Conservation (phyloP, 2,329 filamentous ascomycete species). For the Chalaropsis thielavioides region DNA sequence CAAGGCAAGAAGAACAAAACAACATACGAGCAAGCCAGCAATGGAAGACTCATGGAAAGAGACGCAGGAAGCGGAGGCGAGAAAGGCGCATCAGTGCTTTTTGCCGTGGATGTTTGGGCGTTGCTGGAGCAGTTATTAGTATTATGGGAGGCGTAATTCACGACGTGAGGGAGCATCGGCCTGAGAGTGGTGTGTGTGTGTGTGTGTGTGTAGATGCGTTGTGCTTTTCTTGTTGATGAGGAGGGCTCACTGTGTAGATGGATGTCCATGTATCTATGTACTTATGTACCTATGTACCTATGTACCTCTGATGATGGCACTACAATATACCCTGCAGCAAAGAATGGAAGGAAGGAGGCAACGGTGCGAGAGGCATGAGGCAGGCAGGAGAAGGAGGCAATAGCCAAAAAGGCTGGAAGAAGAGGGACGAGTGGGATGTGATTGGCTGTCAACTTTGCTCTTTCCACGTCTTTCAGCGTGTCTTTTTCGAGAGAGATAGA, state of each 20-base stretch:
- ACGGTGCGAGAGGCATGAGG: not conserved
- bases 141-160: not conserved
- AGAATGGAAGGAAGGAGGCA: not conserved
- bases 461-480: not conserved
- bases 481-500: not conserved
- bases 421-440: no score
- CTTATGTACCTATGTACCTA: not conserved
- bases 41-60: not conserved
- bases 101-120: not conserved
- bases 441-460: no score
- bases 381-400: not conserved
- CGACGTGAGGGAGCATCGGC: not conserved
- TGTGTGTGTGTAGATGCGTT: not conserved
- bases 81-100: not conserved
- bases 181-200: not conserved
- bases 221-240: not conserved
- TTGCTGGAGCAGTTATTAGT: not conserved
- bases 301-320: not conserved
- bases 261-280: not conserved
- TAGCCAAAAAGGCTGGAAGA: not conserved
- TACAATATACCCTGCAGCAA: not conserved
- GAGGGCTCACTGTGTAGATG: not conserved
- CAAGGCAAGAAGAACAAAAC: not conserved
- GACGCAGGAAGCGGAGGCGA: not conserved
- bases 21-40: not conserved